Evolutionary conservation across 2,329 filamentous ascomycete genomes (phyloP).

Genomic region (Gnomoniopsis sp.): DNA sequence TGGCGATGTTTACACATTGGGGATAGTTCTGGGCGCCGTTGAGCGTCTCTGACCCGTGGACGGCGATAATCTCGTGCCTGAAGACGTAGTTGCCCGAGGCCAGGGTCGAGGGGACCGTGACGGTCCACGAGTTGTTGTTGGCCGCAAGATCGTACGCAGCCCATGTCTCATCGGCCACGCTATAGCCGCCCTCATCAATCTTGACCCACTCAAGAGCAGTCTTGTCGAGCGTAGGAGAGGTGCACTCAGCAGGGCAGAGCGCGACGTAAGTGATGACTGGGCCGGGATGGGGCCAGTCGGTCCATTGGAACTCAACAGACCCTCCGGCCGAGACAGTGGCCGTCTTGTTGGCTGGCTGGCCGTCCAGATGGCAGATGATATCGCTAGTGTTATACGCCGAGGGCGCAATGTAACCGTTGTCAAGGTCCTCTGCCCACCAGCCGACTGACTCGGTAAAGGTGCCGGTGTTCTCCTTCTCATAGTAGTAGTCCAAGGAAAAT

Average conservation of each 20-base stretch:
- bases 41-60: constrained; percentile 36
- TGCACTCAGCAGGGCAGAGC: constrained; percentile 19
- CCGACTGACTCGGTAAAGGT: constrained; percentile 25
- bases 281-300: constrained; percentile 29
- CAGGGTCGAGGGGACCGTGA: constrained; percentile 32
- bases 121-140: constrained; percentile 44
- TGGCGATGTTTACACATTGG: constrained; percentile 43
- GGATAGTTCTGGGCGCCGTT: constrained; percentile 46
- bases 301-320: constrained; percentile 23
- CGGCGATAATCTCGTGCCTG: constrained; percentile 46
- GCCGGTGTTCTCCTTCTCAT: constrained; percentile 27
- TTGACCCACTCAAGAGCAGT: constrained; percentile 32
- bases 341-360: constrained; percentile 8
- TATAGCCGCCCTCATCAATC: constrained; percentile 32
- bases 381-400: constrained; percentile 13
- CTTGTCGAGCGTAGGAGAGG: constrained; percentile 29
- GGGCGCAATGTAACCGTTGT: constrained; percentile 13
- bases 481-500: constrained; percentile 17
- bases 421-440: constrained; percentile 29
- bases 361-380: constrained; percentile 13
- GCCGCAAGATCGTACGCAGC: constrained; percentile 38
- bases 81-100: constrained; percentile 41
- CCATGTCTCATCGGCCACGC: constrained; percentile 29
- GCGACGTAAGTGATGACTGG: constrained; percentile 29
- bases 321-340: constrained; percentile 18